phyloP scores from a whole-genome alignment of 164 flowering plant species.

The Akebia trifoliata region DNA sequence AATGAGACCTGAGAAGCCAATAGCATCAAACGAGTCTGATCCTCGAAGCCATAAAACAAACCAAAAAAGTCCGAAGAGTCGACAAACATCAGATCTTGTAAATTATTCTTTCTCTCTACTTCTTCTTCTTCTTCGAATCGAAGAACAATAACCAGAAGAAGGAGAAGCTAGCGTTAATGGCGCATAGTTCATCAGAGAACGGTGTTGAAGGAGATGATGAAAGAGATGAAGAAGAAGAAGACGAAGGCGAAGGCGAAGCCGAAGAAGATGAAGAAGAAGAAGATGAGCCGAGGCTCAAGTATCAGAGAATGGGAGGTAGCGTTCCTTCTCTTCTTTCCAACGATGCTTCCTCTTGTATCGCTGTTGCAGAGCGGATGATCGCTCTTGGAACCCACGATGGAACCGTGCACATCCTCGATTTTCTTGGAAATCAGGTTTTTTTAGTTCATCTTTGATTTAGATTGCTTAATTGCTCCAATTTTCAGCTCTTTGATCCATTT shows the following conservation, averaged over 20 bases:
- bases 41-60: too few relatives aligned
- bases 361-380: conserved; percentile 96
- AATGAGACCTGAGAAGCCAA: too few relatives aligned
- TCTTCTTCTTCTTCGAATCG: not conserved
- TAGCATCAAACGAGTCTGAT: too few relatives aligned
- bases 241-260: conserved; percentile 44
- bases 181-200: conserved; percentile 43
- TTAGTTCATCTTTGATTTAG: not conserved
- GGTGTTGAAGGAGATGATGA: conserved; percentile 91
- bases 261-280: conserved; percentile 81
- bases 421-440: conserved; percentile 82
- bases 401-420: conserved; percentile 87
- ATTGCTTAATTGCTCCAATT: not conserved
- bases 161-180: conserved; percentile 5
- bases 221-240: conserved; percentile 48
- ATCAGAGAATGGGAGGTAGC: conserved; percentile 97
- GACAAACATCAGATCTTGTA: too few relatives aligned
- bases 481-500: not conserved
- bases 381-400: conserved; percentile 96
- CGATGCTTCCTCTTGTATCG: conserved; percentile 85
- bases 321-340: conserved; percentile 56
- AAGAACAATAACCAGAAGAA: not conserved
- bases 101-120: too few relatives aligned
- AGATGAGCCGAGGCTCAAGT: conserved; percentile 96
- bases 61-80: too few relatives aligned